phyloP scores from a whole-genome alignment of 163 green algal genomes.

The Coccomyxa subellipsoidea region DNA sequence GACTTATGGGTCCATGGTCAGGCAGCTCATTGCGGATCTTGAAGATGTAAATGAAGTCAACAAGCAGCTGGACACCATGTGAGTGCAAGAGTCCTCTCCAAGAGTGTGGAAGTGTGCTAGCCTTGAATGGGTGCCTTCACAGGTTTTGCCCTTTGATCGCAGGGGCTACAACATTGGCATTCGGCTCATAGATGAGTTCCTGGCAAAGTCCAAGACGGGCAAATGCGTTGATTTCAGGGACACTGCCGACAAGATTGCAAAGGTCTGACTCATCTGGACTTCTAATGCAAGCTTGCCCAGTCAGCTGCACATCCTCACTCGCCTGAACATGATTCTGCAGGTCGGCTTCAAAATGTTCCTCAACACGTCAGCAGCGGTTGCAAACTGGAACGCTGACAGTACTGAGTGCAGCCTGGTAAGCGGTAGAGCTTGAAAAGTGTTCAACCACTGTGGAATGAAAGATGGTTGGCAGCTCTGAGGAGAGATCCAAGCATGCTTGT shows the following conservation, averaged over 20 bases:
- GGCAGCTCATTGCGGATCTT: slow-evolving; percentile 92
- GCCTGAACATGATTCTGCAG: slow-evolving; percentile 11
- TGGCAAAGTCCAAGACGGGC: slow-evolving; percentile 79
- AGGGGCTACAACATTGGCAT: slow-evolving; percentile 96
- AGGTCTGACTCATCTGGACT: slow-evolving; percentile 25
- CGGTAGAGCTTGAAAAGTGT: neutral
- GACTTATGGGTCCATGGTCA: slow-evolving; percentile 94
- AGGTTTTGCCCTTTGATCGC: slow-evolving; percentile 7
- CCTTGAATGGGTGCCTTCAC: too few species aligned
- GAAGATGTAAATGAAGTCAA: slow-evolving; percentile 95
- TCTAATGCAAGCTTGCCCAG: neutral
- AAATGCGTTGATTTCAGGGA: slow-evolving; percentile 85
- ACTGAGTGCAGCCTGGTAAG: slow-evolving; percentile 78
- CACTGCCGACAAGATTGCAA: slow-evolving; percentile 72
- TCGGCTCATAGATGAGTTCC: slow-evolving; percentile 93
- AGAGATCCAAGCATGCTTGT: neutral
- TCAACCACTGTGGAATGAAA: too few species aligned
- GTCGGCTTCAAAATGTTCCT: slow-evolving; percentile 91
- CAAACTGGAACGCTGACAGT: slow-evolving; percentile 79
- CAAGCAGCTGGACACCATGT: slow-evolving; percentile 98
- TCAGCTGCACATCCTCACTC: too few species aligned
- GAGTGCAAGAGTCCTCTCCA: slow-evolving; percentile 22
- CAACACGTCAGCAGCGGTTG: slow-evolving; percentile 67
- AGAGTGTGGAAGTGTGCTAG: too few species aligned
- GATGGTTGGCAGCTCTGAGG: too few species aligned